Evolutionary conservation across 129 eudicot species (phyloP).

Genomic region (Helichrysum umbraculigerum): DNA sequence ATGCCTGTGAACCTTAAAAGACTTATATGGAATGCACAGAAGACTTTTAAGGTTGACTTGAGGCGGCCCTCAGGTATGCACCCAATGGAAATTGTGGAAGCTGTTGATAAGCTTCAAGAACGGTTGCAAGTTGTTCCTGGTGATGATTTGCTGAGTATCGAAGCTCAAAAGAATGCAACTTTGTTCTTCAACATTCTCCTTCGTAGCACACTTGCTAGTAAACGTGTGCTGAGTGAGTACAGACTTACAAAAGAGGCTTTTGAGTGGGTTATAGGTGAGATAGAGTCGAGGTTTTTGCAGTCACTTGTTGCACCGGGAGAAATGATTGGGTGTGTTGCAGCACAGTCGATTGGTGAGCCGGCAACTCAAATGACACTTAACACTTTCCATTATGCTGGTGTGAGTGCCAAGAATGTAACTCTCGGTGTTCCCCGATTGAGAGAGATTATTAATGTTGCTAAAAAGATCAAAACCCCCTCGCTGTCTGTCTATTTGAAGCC

Average conservation of each 20-base stretch:
- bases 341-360: slow-evolving; percentile 98
- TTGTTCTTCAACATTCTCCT: slow-evolving; percentile 90
- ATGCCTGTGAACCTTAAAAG: slow-evolving; percentile 89
- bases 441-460: slow-evolving; percentile 94
- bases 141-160: slow-evolving; percentile 82
- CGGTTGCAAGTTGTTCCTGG: slow-evolving; percentile 88
- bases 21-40: slow-evolving; percentile 83
- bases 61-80: slow-evolving; percentile 89
- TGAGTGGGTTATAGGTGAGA: slow-evolving; percentile 95
- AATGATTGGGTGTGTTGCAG: slow-evolving; percentile 99
- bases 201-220: slow-evolving; percentile 89
- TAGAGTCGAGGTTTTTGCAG: slow-evolving; percentile 88
- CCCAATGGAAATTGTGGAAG: slow-evolving; percentile 92
- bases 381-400: slow-evolving; percentile 99
- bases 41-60: slow-evolving; percentile 77
- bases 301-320: slow-evolving; percentile 97
- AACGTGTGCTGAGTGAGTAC: slow-evolving; percentile 79
- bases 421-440: slow-evolving; percentile 95
- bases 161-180: slow-evolving; percentile 91
- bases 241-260: slow-evolving; percentile 84
- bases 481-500: slow-evolving; percentile 84
- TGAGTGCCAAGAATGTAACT: slow-evolving; percentile 98
- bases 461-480: slow-evolving; percentile 94
- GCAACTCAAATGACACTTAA: slow-evolving; percentile 98
- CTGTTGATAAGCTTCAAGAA: slow-evolving; percentile 91